Evolutionary conservation across 768 basidiomycete genomes (phyloP).

Genomic region (Macrolepiota albuminosa): DNA sequence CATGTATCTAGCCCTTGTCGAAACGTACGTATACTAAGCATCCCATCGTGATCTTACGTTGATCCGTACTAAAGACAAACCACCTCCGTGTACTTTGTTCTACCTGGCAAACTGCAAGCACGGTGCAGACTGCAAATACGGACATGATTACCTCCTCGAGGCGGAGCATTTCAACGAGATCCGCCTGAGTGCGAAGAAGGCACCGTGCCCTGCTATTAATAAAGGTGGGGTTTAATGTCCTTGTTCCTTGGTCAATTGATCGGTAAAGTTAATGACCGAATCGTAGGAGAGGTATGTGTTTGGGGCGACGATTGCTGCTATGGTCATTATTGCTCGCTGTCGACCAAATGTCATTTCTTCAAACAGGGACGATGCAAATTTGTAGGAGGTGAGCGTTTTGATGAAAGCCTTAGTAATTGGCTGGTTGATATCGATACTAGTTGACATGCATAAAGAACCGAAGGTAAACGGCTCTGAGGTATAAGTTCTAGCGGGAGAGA

Average conservation of each 20-base stretch:
- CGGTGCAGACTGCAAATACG: conserved; percentile 54
- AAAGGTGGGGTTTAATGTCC: conserved; percentile 37
- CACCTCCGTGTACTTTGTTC: conserved; percentile 64
- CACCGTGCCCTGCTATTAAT: conserved; percentile 56
- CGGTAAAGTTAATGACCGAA: conserved; percentile 6
- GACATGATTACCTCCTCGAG: conserved; percentile 55
- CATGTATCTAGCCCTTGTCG: conserved; percentile 41
- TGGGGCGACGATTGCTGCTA: conserved; percentile 61
- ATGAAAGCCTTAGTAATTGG: neutral
- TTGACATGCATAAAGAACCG: conserved; percentile 37
- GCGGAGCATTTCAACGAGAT: conserved; percentile 51
- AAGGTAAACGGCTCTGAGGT: conserved; percentile 15
- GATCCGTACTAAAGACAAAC: conserved; percentile 39
- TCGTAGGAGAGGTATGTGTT: conserved; percentile 47
- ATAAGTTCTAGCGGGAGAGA: conserved; percentile 1
- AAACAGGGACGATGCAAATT: conserved; percentile 61
- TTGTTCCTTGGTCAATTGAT: neutral
- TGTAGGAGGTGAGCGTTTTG: conserved; percentile 41
- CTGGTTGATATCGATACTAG: conserved; percentile 22
- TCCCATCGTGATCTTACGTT: conserved; percentile 13
- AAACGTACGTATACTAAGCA: conserved; percentile 42
- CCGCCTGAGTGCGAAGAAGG: conserved; percentile 52
- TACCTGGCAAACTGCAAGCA: conserved; percentile 60
- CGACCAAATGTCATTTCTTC: conserved; percentile 38
- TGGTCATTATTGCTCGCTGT: conserved; percentile 46